Percentiles rank a stretch among this genome's conserved stretches.
These are phyloP conservation scores for Cystobasidium tubakii DNA, from an alignment of 768 basidiomycete species.

Conservation along the genomic window DNA sequence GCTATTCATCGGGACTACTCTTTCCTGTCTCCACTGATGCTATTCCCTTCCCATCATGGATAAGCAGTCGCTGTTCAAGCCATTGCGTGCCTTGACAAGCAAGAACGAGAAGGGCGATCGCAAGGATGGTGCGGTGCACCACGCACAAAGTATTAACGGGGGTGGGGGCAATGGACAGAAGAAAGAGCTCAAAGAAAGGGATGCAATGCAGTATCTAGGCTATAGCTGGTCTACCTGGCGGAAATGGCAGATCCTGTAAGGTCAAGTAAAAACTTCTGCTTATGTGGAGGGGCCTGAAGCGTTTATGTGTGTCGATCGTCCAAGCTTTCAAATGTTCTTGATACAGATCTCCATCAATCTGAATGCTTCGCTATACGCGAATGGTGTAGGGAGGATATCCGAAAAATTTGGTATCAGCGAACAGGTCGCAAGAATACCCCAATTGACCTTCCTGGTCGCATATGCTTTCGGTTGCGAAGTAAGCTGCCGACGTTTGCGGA, in stretches of 20 bases:
- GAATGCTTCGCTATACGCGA: constrained; percentile 46
- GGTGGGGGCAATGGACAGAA: neutral
- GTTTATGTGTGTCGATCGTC: neutral
- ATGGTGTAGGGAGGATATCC: constrained; percentile 42
- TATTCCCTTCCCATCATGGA: constrained; percentile 11
- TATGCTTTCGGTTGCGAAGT: constrained; percentile 47
- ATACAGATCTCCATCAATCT: constrained; percentile 44
- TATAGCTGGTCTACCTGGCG: constrained; percentile 7
- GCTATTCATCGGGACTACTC: no score
- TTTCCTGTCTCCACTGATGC: no score
- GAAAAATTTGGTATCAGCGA: constrained; percentile 45
- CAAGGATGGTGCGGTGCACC: neutral
- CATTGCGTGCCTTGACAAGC: neutral
- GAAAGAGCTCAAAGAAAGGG: constrained; percentile 15
- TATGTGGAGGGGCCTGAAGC: no score
- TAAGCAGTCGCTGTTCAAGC: constrained; percentile 6
- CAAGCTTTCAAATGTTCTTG: neutral
- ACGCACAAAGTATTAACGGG: neutral
- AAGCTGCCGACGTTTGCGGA: no score
- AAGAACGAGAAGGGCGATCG: constrained; percentile 5
- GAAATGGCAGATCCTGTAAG: constrained; percentile 25
- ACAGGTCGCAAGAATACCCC: constrained; percentile 46
- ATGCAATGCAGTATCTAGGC: constrained; percentile 12
- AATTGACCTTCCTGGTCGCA: constrained; percentile 45
- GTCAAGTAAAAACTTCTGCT: neutral